Conservation (phyloP, 805 yeast species). For the Lachancea kluyveri region DNA sequence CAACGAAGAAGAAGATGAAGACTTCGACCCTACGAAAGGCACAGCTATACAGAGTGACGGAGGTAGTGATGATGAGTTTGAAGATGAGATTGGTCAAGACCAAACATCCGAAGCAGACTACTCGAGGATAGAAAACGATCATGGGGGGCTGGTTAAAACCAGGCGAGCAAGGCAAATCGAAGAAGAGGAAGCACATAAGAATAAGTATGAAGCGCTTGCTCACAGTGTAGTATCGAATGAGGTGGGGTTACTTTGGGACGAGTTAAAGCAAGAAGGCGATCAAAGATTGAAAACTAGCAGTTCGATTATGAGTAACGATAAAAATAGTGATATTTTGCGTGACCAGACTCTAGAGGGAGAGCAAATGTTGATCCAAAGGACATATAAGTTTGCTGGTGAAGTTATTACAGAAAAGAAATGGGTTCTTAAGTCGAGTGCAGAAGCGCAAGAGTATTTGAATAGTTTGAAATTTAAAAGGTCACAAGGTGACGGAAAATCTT, state of each 20-base stretch:
- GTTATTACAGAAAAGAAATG: slow-evolving; percentile 67
- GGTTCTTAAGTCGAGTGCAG: slow-evolving; percentile 75
- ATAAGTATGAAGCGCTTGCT: slow-evolving; percentile 25
- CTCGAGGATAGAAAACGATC: slow-evolving; percentile 45
- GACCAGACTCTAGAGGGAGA: slow-evolving; percentile 31
- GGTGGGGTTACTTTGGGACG: slow-evolving; percentile 50
- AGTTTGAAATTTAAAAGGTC: slow-evolving; percentile 38
- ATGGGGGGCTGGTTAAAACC: slow-evolving; percentile 65
- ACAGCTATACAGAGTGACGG: slow-evolving; percentile 26
- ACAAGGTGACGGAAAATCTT: slow-evolving; percentile 13
- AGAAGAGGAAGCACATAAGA: slow-evolving; percentile 21
- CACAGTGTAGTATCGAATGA: slow-evolving; percentile 33
- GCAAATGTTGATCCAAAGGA: slow-evolving; percentile 63
- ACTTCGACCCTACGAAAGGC: slow-evolving; percentile 31
- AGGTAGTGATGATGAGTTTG: slow-evolving; percentile 32
- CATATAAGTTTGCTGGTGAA: slow-evolving; percentile 88
- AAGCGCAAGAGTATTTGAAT: slow-evolving; percentile 74
- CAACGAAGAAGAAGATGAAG: slow-evolving; percentile 34
- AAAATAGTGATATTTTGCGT: slow-evolving; percentile 7
- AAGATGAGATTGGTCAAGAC: slow-evolving; percentile 29
- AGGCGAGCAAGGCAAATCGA: slow-evolving; percentile 55
- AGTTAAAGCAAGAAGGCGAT: slow-evolving; percentile 36
- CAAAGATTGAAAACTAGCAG: slow-evolving; percentile 21
- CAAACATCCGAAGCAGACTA: slow-evolving; percentile 34
- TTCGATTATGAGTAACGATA: slow-evolving; percentile 19